Conservation (phyloP, 306 rosid genomes). For the Acmispon strigosus region DNA sequence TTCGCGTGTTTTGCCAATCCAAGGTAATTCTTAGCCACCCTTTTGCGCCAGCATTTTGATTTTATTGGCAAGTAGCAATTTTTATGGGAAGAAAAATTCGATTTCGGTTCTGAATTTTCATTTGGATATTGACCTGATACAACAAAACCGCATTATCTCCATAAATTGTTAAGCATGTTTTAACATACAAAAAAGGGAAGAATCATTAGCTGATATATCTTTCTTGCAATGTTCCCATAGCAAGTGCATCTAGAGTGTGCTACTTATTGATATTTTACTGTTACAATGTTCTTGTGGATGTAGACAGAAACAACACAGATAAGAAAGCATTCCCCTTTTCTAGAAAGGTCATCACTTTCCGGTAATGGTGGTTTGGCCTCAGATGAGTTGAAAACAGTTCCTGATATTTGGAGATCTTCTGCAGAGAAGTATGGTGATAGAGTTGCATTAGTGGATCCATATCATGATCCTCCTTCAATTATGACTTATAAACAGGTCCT, state of each 20-base stretch:
- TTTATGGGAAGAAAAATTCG: background rate
- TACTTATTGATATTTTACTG: background rate
- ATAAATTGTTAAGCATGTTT: background rate
- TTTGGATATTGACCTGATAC: background rate
- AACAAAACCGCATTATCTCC: background rate
- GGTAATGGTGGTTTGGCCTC: constrained; percentile 29
- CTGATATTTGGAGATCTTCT: constrained; percentile 89
- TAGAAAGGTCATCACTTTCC: constrained; percentile 52
- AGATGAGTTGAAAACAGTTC: constrained; percentile 82
- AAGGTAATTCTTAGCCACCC: constrained; percentile 33
- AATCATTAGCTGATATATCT: background rate
- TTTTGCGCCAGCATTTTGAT: background rate
- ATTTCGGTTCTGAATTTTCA: background rate
- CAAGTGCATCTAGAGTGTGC: background rate
- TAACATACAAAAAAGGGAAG: background rate
- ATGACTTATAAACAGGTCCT: constrained; percentile 58
- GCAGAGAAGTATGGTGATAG: constrained; percentile 83
- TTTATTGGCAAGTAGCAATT: background rate
- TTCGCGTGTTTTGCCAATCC: constrained; percentile 43
- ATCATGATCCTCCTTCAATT: constrained; percentile 76
- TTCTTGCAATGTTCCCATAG: no score
- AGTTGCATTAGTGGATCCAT: constrained; percentile 71
- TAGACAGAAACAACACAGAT: constrained; percentile 46
- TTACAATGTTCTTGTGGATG: background rate
- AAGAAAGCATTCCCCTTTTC: constrained; percentile 72